A percentile compares a stretch with the other conserved stretches of the same genome.
These are phyloP conservation scores for Oryza glaberrima DNA, from an alignment of 176 grass and related monocot genomes.

Conservation along the genomic window DNA sequence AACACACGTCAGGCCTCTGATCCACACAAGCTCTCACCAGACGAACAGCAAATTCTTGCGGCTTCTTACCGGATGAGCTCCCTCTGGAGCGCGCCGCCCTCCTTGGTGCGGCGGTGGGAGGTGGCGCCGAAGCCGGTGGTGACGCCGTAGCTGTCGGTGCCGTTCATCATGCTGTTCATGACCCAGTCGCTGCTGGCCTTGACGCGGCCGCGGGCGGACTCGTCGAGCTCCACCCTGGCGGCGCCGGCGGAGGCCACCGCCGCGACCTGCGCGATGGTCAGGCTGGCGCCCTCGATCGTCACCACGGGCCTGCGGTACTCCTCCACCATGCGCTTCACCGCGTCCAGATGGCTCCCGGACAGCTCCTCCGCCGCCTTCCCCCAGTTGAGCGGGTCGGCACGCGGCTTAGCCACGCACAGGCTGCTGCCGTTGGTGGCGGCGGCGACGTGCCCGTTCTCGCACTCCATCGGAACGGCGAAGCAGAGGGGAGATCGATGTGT, in stretches of 20 bases:
- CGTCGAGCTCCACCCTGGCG: conserved; percentile 64
- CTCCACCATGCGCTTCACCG: conserved; percentile 66
- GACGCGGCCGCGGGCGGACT: conserved; percentile 66
- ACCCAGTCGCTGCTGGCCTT: conserved; percentile 91
- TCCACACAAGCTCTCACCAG: not conserved
- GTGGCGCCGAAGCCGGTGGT: conserved; percentile 75
- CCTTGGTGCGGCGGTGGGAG: conserved; percentile 67
- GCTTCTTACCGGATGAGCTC: conserved; percentile 32
- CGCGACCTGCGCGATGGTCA: conserved; percentile 65
- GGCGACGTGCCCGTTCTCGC: conserved; percentile 10
- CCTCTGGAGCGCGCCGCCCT: conserved; percentile 48
- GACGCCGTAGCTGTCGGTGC: conserved; percentile 76
- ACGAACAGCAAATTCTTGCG: not conserved
- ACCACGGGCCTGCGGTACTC: conserved; percentile 53
- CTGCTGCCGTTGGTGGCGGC: conserved; percentile 34
- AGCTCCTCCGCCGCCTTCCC: conserved; percentile 44
- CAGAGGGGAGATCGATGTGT: not conserved
- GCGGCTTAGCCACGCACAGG: conserved; percentile 25
- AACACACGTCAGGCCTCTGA: not conserved
- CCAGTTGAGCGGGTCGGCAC: conserved; percentile 69
- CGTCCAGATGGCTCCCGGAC: conserved; percentile 58
- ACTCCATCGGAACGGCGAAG: conserved; percentile 28
- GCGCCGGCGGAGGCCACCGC: conserved; percentile 53
- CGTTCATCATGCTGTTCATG: conserved; percentile 64
- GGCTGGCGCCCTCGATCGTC: conserved; percentile 61